A percentile compares a stretch with the other conserved stretches of the same genome.
phyloP scores from a whole-genome alignment of 2,329 filamentous ascomycete genomes.

The Pestalotiopsis sp. region DNA sequence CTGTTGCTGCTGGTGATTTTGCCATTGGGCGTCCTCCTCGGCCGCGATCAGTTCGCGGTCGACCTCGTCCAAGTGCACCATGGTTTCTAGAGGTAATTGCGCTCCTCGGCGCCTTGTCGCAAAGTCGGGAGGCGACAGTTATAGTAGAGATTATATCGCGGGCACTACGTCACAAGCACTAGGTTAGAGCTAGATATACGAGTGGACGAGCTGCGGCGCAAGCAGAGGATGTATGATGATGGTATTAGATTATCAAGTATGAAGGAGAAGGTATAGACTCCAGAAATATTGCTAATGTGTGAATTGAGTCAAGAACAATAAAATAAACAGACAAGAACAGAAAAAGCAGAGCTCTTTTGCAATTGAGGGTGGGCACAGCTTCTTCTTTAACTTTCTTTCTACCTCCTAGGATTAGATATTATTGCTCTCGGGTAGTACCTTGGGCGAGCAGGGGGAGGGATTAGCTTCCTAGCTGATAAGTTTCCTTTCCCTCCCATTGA shows the following conservation, averaged over 20 bases:
- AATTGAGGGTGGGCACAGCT: not conserved
- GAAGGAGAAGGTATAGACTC: not conserved
- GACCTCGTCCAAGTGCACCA: constrained; percentile 44
- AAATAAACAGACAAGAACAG: not conserved
- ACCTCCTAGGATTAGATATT: not conserved
- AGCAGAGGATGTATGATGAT: not conserved
- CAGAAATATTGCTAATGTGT: not conserved
- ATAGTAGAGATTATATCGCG: not conserved
- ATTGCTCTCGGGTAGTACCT: not conserved
- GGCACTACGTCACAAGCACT: constrained; percentile 1
- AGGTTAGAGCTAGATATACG: not conserved
- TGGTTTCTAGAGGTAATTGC: not conserved
- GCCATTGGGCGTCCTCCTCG: constrained; percentile 40
- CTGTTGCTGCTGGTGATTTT: constrained; percentile 16
- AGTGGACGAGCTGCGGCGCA: not conserved
- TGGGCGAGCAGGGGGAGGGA: not conserved
- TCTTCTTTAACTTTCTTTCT: not conserved
- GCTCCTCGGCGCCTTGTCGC: not conserved
- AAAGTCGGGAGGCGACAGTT: not conserved
- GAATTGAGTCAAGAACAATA: not conserved
- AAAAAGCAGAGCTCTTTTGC: not conserved
- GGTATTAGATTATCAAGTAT: not conserved
- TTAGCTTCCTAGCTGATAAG: not conserved
- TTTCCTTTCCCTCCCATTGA: not conserved
- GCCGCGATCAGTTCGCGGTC: constrained; percentile 56